Base-by-base conservation (phyloP, 2,329 filamentous ascomycete genomes). In the Mollisiaceae sp. region DNA sequence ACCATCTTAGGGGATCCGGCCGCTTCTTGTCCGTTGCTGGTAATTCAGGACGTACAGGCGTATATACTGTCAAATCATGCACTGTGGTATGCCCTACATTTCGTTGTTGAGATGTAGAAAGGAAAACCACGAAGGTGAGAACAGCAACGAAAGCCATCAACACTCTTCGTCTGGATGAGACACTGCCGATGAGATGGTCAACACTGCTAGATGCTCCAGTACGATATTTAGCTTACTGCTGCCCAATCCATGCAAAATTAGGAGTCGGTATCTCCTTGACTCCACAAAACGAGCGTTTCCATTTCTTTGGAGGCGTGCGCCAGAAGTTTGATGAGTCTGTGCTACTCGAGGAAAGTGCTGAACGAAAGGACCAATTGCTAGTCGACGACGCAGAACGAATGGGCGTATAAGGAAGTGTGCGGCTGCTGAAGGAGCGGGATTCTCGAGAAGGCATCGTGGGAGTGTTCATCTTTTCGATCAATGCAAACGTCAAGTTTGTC, bases 1-100 rank as follows among this genome's bases (percentile, higher is more conserved):
- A 66, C 77, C 77, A 78, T 35, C 60, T 43, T 35, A 74, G 59
- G 1, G 77, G 77, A 69, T 78, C 72, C 9, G 73, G 69, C 11
- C 32, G 15, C 18, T 65, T 66, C 5, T 65, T 64, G 4, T 59
- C 24, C 5, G 67, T 55, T 24, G 47, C 2, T 12, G 63, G 60
- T 14, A 73, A 24, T 18, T 36, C 58, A 27, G 70, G 58, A 11
- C 66, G 69, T 43, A 67, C 60, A 9, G 67, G 68, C 14, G 60
- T 39, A 54, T 65, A 71, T 38, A 38, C 32, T 32, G 27, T 43
- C 24, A 52, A 12, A 32, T 39, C 20, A 35, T 27, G 12, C 8
- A 59, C 55, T 20, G 39, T 32, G 4, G 56, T 2, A 56, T 32
- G 36, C 32, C n/a, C n/a, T 15, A 24, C 18, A 14, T 58, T 38